These are phyloP conservation scores for Meripilus lineatus DNA, from an alignment of 1,284 basidiomycete genomes.

Conservation along the genomic window DNA sequence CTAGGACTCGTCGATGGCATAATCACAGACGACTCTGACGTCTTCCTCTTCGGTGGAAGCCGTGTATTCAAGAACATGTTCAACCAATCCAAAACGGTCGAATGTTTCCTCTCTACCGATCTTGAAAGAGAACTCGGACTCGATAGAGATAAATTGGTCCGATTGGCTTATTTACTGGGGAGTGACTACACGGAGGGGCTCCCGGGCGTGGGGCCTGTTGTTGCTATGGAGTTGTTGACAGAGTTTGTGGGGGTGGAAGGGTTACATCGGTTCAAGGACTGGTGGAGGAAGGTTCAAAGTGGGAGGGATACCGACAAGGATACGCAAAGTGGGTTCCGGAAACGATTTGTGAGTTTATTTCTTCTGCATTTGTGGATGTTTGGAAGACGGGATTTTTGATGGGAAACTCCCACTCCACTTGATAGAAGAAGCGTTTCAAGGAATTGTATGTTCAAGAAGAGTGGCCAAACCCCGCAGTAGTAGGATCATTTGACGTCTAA, in stretches of 20 bases:
- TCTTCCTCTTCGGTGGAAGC: conserved; percentile 94
- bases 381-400: conserved; percentile 1
- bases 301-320: conserved; percentile 79
- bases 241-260: conserved; percentile 88
- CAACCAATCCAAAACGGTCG: conserved; percentile 97
- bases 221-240: conserved; percentile 91
- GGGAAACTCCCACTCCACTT: no score
- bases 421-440: conserved; percentile 86
- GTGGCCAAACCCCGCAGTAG: conserved; percentile 91
- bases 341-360: conserved; percentile 69
- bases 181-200: conserved; percentile 98
- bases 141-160: conserved; percentile 82
- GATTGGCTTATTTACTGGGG: conserved; percentile 90
- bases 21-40: conserved; percentile 99
- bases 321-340: conserved; percentile 71
- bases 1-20: conserved; percentile 92
- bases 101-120: conserved; percentile 88
- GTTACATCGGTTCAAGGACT: conserved; percentile 82
- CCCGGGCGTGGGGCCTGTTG: conserved; percentile 92
- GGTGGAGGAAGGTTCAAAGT: conserved; percentile 95
- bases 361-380: not conserved
- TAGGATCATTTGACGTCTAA: conserved; percentile 34
- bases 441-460: conserved; percentile 77
- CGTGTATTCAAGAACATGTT: conserved; percentile 99
- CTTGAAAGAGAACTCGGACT: conserved; percentile 87